phyloP scores from a whole-genome alignment of 2,329 filamentous ascomycete species.

The Pseudocercospora eumusae region DNA sequence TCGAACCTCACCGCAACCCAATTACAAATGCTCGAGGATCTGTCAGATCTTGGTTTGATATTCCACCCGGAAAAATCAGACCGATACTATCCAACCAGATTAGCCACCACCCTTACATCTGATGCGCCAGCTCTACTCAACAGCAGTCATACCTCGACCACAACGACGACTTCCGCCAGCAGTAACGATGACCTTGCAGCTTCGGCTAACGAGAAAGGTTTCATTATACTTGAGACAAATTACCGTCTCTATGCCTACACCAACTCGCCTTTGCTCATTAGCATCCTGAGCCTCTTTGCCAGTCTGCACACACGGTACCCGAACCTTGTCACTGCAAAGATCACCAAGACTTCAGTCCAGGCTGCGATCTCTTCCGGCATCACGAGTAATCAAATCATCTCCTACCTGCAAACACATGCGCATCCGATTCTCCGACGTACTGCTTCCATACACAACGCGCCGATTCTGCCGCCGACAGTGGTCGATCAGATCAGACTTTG shows the following conservation, averaged over 20 bases:
- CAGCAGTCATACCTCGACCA: constrained; percentile 65
- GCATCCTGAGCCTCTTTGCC: constrained; percentile 86
- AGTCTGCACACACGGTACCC: constrained; percentile 87
- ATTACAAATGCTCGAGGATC: constrained; percentile 82
- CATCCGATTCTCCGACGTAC: constrained; percentile 88
- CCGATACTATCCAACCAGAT: constrained; percentile 82
- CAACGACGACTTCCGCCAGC: constrained; percentile 50
- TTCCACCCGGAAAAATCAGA: constrained; percentile 58
- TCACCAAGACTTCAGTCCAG: constrained; percentile 85
- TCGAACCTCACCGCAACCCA: constrained; percentile 79
- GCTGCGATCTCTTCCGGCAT: constrained; percentile 87
- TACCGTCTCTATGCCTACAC: constrained; percentile 98
- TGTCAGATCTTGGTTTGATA: constrained; percentile 90
- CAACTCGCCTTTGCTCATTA: constrained; percentile 88
- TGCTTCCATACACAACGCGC: constrained; percentile 46
- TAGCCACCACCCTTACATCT: constrained; percentile 88
- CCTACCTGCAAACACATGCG: constrained; percentile 86
- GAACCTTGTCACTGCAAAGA: constrained; percentile 87
- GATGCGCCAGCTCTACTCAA: constrained; percentile 72
- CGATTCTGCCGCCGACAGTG: constrained; percentile 88
- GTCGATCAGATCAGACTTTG: constrained; percentile 96
- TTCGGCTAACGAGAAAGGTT: constrained; percentile 62
- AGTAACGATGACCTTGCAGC: constrained; percentile 31
- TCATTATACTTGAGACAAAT: constrained; percentile 96
- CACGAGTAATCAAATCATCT: constrained; percentile 91